These are phyloP conservation scores for Emmonsiellopsis sp. DNA, from an alignment of 2,329 filamentous ascomycete species.

Conservation along the genomic window DNA sequence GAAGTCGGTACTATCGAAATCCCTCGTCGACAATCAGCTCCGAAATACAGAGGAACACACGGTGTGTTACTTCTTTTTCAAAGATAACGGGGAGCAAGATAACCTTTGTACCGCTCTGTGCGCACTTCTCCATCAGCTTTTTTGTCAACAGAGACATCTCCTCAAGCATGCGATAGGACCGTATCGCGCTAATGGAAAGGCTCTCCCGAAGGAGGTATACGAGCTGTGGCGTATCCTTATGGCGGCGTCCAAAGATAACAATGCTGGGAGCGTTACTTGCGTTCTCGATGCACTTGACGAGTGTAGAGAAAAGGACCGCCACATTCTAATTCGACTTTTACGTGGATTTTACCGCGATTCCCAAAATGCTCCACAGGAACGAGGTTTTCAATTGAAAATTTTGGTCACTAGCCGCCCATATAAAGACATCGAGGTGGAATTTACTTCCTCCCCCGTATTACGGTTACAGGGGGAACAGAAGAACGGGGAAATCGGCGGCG, in stretches of 20 bases:
- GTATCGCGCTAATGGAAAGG: slow-evolving; percentile 15
- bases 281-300: slow-evolving; percentile 14
- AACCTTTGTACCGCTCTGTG: slow-evolving; percentile 22
- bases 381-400: slow-evolving; percentile 13
- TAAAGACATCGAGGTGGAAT: slow-evolving; percentile 12
- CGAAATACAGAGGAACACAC: slow-evolving; percentile 7
- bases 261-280: slow-evolving; percentile 8
- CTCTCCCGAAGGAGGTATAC: slow-evolving; percentile 9
- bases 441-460: slow-evolving; percentile 13
- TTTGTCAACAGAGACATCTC: slow-evolving; percentile 18
- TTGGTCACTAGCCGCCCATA: slow-evolving; percentile 24
- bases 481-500: slow-evolving; percentile 11
- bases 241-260: slow-evolving; percentile 2
- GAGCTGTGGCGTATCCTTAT: slow-evolving; percentile 13
- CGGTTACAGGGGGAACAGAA: slow-evolving; percentile 12
- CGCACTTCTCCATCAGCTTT: slow-evolving; percentile 31
- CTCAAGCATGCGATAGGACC: slow-evolving; percentile 12
- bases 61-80: slow-evolving; percentile 33
- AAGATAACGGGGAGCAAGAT: slow-evolving; percentile 28
- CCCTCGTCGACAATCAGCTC: slow-evolving; percentile 25
- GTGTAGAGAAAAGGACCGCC: background rate
- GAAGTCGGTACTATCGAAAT: slow-evolving; percentile 31
- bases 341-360: background rate
- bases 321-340: background rate
- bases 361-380: background rate